Evolutionary conservation across 768 basidiomycete species (phyloP).

Genomic region (Termitomyces sp.): DNA sequence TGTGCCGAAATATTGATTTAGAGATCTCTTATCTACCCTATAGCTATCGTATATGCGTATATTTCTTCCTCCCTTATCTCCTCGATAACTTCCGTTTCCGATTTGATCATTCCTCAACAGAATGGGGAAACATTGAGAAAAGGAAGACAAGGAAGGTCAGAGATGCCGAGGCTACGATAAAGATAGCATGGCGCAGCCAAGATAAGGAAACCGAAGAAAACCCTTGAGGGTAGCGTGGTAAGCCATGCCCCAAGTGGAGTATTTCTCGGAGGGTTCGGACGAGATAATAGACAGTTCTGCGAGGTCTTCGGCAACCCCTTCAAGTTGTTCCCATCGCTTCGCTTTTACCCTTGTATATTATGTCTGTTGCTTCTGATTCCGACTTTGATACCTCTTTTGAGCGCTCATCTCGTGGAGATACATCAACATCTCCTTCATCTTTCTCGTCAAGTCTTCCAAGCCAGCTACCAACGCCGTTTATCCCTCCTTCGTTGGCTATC

Average conservation of each 20-base stretch:
- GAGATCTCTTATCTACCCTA: background rate
- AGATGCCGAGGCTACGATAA: background rate
- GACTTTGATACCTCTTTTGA: background rate
- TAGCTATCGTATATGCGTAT: background rate
- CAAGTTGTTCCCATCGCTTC: background rate
- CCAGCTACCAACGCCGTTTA: constrained; percentile 5
- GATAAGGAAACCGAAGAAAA: too few relatives aligned
- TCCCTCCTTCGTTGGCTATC: constrained; percentile 9
- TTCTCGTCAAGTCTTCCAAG: background rate
- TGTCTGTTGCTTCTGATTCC: background rate
- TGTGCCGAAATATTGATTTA: constrained; percentile 24
- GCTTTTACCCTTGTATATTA: background rate
- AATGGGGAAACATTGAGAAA: background rate
- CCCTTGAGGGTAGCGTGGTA: background rate
- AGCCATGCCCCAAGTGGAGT: background rate
- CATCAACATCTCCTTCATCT: constrained; percentile 4
- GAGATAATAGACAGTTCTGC: background rate
- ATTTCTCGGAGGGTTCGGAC: background rate
- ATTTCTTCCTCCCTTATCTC: background rate
- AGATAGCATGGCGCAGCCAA: too few relatives aligned
- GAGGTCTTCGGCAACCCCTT: background rate
- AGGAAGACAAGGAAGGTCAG: background rate
- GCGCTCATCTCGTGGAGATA: background rate
- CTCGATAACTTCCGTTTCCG: background rate
- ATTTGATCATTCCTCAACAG: too few relatives aligned